Base-by-base conservation (phyloP, 495 filamentous ascomycete species). In the Penicillium ochrochloron region DNA sequence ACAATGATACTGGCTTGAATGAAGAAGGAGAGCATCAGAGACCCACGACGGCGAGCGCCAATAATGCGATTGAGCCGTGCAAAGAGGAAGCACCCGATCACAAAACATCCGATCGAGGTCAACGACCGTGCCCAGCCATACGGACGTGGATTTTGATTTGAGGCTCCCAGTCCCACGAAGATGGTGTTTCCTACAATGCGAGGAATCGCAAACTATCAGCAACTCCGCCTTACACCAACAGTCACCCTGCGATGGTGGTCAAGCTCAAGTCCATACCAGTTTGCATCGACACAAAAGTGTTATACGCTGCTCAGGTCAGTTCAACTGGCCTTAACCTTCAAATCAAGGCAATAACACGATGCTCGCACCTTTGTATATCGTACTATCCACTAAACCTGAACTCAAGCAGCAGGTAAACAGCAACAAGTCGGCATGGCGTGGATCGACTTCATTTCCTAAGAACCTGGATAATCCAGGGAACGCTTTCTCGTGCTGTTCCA, bases 61-160 rank as follows among this genome's bases (percentile, higher is more conserved):
- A 78, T 31, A 14, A 65, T 35, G 0, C 69, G 69, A 55, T 73
- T 75, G 12, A 80, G 44, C 25, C 68, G 70, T 0, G 79, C 72
- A 54, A 82, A 83, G 44, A 76, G 54, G 62, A 85, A 78, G 37
- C 79, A 83, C 25, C 86, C 86, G 35, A 79, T 35, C 27, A 81
- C 69, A 74, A 88, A 89, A 69, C 77, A 79, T 46, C 66, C 66
- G 63, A 88, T 84, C 8, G 85, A 84, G 51, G 79, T 74, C 27
- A 88, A 73, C 9, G 86, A 87, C 31, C 84, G 84, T 21, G 84
- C 77, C 84, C 85, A 89, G 46, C 84, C 84, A 64, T 82, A 83
- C 3, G 84, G 80, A 48, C 81, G 76, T 25, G 74, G 66, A 7
- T 74, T 76, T n/a, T 82, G 84, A 46, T 83, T 74, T 14, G 86